These are phyloP conservation scores for Ceratobasidium sp. DNA, from an alignment of 1,284 basidiomycete species.

Conservation along the genomic window DNA sequence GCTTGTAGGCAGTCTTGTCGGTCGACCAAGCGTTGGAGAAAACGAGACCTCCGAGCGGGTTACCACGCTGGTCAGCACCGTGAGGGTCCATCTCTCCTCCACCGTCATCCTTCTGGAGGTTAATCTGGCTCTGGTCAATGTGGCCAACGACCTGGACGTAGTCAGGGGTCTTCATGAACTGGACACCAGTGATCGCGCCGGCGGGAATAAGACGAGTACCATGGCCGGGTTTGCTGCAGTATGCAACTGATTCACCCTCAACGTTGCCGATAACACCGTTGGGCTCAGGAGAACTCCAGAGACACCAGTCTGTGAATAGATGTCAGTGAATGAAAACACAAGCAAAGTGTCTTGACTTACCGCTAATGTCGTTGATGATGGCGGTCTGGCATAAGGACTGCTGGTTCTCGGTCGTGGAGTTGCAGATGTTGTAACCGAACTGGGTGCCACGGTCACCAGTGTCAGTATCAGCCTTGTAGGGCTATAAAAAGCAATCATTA, in stretches of 20 bases:
- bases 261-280: conserved; percentile 53
- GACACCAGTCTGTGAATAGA: conserved; percentile 44
- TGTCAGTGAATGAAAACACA: no score
- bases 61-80: conserved; percentile 56
- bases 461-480: conserved; percentile 49
- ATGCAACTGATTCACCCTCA: conserved; percentile 55
- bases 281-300: conserved; percentile 47
- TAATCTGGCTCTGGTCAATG: conserved; percentile 52
- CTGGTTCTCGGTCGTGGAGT: conserved; percentile 52
- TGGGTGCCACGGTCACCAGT: conserved; percentile 47
- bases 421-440: conserved; percentile 51
- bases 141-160: conserved; percentile 55
- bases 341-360: no score
- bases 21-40: conserved; percentile 65
- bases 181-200: conserved; percentile 52
- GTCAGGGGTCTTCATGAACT: conserved; percentile 53
- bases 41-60: conserved; percentile 64
- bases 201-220: conserved; percentile 53
- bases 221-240: conserved; percentile 53
- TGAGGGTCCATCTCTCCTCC: conserved; percentile 52
- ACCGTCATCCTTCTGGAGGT: conserved; percentile 51
- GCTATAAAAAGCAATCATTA: conserved; percentile 16
- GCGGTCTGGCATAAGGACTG: conserved; percentile 53
- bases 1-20: conserved; percentile 59
- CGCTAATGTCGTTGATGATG: conserved; percentile 48